Evolutionary conservation across 257 asterid genomes (phyloP), one percentile per base, ranked within the genome.

Genomic region (Orobanche coerulescens): DNA sequence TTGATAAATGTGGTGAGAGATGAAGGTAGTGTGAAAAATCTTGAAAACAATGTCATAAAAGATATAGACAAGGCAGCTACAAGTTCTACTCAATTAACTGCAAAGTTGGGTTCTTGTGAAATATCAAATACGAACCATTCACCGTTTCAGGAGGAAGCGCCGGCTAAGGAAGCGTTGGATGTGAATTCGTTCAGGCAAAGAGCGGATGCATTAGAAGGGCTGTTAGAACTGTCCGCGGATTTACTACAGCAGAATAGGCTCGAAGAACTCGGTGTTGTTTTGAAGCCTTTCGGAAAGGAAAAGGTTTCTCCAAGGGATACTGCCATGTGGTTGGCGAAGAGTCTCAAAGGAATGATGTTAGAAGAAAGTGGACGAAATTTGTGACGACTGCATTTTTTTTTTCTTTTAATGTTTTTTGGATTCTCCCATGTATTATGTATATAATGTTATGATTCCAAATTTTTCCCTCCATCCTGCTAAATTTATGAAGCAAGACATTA

Each of bases 221-320:
- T 93, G 25, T 67, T 93, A 31, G 98, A 93, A 76, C 66, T 93
- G 62, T 93, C 98, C n/a, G 98, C 98, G 2, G 98, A 93, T 50
- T 74, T 93, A 78, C 94, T 93, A 36, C 87, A 93, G 83, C 85
- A 93, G 47, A 81, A 74, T 61, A 79, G 97, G 81, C 71, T 93
- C 10, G 95, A 84, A 73, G 98, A 93, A 61, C 96, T 93, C 26
- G 66, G 84, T 2, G 95, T 93, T 30, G 93, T 93, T 19, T 58
- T 93, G 65, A 89, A 84, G 72, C 98, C 98, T n/a, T 93, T 93
- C 18, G 98, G 98, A 19, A 86, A 78, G 72, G 91, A 84, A 42
- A 93, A 88, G 81, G 98, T 93, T 12, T 92, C 98, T 7, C 98
- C 98, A 0, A 88, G 98, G 67, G 98, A 93, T 66, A 93, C 98